Base-by-base conservation (phyloP, 176 grass and related monocot genomes). In the Eragrostis curvula region DNA sequence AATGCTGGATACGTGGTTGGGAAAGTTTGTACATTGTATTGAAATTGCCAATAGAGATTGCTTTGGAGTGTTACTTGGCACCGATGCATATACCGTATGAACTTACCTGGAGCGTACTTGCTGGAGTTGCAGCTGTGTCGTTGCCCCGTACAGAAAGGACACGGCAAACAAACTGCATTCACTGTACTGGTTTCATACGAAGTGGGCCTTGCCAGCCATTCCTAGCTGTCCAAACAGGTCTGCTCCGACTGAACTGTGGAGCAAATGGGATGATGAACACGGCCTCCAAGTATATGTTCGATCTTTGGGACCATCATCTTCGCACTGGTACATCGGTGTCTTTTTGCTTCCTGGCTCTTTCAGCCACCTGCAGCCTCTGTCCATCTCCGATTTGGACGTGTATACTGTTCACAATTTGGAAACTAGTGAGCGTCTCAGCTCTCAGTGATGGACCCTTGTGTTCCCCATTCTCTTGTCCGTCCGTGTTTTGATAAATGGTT, bases 1-100 rank as follows among this genome's bases (percentile, higher is more conserved):
- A 62, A 84, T 68, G 32, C 17, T 74, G 41, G 56, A 41, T 77
- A 48, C 66, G 67, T 67, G 78, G 59, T 61, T 58, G 49, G 11
- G 1, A 58, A 68, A 72, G 57, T 48, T 44, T 82, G 72, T 89
- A 85, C 21, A 71, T 82, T 82, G 66, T 72, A 42, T 56, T 81
- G 55, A 49, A 65, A 77, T 9, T 40, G 45, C 17, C 12, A 30
- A 68, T 17, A 0, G 28, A 27, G 41, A 27, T 84, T 82, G 21
- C 41, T n/a, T 29, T 58, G 58, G 25, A 58, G 27, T 56, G 67
- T 56, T 28, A 42, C 12, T 28, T 6, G 15, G 12, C 28, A 63
- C 20, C 11, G n/a, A 21, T 30, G 30, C 48, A 50, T 40, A 50
- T 40, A 75, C 41, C 1, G 51, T 14, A 9, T 27, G 8, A 36